Base-by-base conservation (phyloP, 2,329 filamentous ascomycete genomes). In the Alternaria atra region DNA sequence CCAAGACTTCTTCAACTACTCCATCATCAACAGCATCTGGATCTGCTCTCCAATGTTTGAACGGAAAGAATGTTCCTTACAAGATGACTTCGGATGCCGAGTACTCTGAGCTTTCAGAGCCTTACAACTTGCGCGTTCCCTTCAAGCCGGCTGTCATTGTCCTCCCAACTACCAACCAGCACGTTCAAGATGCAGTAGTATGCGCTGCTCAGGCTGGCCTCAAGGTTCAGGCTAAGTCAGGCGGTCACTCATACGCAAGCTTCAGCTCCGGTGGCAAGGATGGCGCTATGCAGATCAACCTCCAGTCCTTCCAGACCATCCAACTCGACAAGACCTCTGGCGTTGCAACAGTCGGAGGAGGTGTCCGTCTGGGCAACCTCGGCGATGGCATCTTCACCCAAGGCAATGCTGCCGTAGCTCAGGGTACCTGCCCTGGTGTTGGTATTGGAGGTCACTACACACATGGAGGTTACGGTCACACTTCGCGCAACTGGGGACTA, bases 231-330 rank as follows among this genome's bases (percentile, higher is more conserved):
- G 84, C 88, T 23, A 86, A 83, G 64, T 88, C 86, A 2, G 89
- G 88, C 4, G 89, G 89, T 0, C 89, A 90, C 68, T 90, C 87
- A 0, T 91, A 88, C 64, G 87, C 80, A 1, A 83, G 81, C 0
- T 82, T 81, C 60, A 82, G 82, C 4, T 79, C 83, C 1, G 83
- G 83, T 30, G 84, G 84, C 7, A 79, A 83, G 66, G 77, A 85
- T 58, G 83, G 83, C 4, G 79, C 80, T 42, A 73, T 85, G 65
- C 78, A 83, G 7, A 80, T 86, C 30, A 81, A 83, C 66, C 75
- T 86, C 52, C 75, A 82, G 63, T 71, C 78, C 17, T 79, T 85
- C 64, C 80, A 82, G 61, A 73, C 77, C 25, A 78, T 85, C 6
- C 71, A 74, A 0, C 63, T 85, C 12, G 78, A 85, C 57, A 65